Percentiles rank a stretch among this genome's conserved stretches.
phyloP scores from a whole-genome alignment of 352 stramenopile genomes.

The Pythium inflatum region DNA sequence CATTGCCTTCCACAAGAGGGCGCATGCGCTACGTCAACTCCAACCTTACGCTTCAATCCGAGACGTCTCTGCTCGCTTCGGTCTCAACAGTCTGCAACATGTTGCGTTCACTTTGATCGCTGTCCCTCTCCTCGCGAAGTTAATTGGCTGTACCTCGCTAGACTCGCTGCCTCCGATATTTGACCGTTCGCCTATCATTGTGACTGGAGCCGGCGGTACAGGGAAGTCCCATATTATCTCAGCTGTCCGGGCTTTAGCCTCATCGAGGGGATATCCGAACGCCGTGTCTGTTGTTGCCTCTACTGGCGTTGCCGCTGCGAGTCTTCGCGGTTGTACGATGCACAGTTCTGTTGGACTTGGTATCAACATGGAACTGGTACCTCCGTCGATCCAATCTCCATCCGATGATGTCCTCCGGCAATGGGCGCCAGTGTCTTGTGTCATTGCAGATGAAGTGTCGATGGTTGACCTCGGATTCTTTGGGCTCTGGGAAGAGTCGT shows the following conservation, averaged over 20 bases:
- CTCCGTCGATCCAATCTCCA: constrained; percentile 8
- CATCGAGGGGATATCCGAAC: not conserved
- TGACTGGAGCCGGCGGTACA: constrained; percentile 32
- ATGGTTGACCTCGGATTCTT: constrained; percentile 35
- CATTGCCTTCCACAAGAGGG: too few species aligned
- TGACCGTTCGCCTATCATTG: constrained; percentile 15
- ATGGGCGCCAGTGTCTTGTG: constrained; percentile 28
- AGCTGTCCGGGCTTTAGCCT: constrained; percentile 6
- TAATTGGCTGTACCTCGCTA: not conserved
- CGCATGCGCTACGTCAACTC: not conserved
- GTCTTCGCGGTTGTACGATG: constrained; percentile 30
- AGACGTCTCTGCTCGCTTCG: not conserved
- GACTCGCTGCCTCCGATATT: not conserved
- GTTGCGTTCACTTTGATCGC: constrained; percentile 16
- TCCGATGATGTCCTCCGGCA: constrained; percentile 6
- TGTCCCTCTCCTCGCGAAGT: not conserved
- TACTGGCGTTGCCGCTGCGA: constrained; percentile 29
- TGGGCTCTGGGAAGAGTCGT: constrained; percentile 35
- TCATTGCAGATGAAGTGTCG: constrained; percentile 35
- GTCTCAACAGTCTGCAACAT: constrained; percentile 4
- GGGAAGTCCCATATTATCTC: constrained; percentile 34
- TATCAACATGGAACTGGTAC: constrained; percentile 6
- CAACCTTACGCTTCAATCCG: constrained; percentile 1
- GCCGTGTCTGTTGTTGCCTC: constrained; percentile 17
- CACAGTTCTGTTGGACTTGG: constrained; percentile 27